phyloP scores from a whole-genome alignment of 257 asterid genomes.

The Nicotiana knightiana region DNA sequence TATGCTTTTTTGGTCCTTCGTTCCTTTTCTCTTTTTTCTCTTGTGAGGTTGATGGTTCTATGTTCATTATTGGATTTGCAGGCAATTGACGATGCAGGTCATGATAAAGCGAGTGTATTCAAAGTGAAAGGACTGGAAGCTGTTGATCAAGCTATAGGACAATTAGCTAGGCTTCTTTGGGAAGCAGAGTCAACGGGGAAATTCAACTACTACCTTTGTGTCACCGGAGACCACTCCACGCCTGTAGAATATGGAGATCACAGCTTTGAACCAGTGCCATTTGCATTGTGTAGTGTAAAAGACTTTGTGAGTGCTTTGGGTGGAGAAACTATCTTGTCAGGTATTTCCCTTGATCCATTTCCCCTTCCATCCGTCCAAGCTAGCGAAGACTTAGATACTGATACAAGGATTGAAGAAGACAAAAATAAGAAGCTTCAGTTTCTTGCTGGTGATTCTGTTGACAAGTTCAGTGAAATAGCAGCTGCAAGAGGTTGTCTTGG shows the following conservation, averaged over 20 bases:
- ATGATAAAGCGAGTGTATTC: conserved; percentile 88
- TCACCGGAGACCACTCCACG: conserved; percentile 94
- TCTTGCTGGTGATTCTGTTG: conserved; percentile 59
- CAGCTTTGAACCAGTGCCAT: conserved; percentile 97
- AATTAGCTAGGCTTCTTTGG: conserved; percentile 85
- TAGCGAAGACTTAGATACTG: conserved; percentile 36
- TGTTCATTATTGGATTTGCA: conserved; percentile 17
- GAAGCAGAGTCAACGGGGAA: conserved; percentile 59
- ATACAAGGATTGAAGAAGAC: conserved; percentile 22
- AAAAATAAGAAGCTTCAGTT: conserved; percentile 27
- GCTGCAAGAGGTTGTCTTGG: conserved; percentile 90
- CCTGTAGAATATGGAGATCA: conserved; percentile 99
- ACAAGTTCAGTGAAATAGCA: conserved; percentile 64
- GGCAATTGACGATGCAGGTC: conserved; percentile 99
- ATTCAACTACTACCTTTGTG: conserved; percentile 66
- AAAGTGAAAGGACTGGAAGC: conserved; percentile 93
- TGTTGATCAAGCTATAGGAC: conserved; percentile 87
- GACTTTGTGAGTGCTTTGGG: conserved; percentile 78
- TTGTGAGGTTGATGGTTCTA: neutral
- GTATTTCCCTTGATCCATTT: conserved; percentile 69
- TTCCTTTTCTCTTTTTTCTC: neutral
- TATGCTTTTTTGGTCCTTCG: neutral
- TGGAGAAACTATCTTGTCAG: conserved; percentile 52
- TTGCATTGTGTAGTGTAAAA: conserved; percentile 64
- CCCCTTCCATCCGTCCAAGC: conserved; percentile 59